Evolutionary conservation across 257 asterid species (phyloP).

Genomic region (Nicotiana tomentosiformis): DNA sequence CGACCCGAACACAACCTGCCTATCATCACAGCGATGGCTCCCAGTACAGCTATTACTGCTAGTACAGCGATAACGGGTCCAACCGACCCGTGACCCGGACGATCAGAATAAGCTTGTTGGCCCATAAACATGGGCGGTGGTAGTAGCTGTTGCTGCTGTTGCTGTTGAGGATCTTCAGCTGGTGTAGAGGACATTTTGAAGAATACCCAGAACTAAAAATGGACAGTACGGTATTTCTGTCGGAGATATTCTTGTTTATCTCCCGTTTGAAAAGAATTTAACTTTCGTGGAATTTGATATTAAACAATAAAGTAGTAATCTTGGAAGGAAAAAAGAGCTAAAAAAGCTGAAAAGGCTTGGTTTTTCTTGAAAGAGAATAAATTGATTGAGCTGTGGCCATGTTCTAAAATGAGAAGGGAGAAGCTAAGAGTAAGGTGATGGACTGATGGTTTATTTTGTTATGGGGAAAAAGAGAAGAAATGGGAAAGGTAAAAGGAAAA

Average conservation of each 20-base stretch:
- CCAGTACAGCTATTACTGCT: constrained; percentile 54
- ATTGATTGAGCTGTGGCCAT: neutral
- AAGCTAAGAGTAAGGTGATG: neutral
- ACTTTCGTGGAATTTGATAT: neutral
- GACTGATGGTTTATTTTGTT: neutral
- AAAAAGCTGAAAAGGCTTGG: neutral
- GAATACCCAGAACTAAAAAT: neutral
- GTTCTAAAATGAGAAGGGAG: neutral
- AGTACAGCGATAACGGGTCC: constrained; percentile 84
- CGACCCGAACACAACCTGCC: constrained; percentile 87
- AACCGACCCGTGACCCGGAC: constrained; percentile 61
- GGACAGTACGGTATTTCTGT: neutral
- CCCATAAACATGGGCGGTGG: constrained; percentile 57
- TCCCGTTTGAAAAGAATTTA: neutral
- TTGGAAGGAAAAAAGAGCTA: neutral
- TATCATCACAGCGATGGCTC: constrained; percentile 69
- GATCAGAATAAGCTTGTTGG: constrained; percentile 45
- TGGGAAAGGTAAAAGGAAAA: neutral
- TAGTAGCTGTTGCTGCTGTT: constrained; percentile 16
- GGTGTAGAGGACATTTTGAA: constrained; percentile 36
- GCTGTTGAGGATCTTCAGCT: constrained; percentile 30
- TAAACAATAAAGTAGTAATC: constrained; percentile 6
- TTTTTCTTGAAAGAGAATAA: neutral
- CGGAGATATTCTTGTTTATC: neutral
- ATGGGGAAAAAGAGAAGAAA: neutral